Conservation (phyloP, 495 filamentous ascomycete genomes). For the Glarea lozoyensis region DNA sequence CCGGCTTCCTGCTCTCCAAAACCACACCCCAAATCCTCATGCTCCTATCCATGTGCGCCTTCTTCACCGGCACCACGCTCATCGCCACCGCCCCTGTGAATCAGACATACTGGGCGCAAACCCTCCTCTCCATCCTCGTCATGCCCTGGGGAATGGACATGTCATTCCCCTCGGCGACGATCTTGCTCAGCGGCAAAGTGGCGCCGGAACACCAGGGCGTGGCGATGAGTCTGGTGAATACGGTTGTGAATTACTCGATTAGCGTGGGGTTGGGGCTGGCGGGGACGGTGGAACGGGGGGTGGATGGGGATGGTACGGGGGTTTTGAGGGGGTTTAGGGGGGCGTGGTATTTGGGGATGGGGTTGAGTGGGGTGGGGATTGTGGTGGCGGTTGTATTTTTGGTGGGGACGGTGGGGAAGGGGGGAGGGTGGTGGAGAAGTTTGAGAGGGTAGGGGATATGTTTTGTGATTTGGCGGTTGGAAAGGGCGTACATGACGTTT, state of each 20-base stretch:
- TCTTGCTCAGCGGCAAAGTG: slow-evolving; percentile 49
- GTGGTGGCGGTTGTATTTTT: slow-evolving; percentile 14
- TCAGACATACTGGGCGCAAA: slow-evolving; percentile 51
- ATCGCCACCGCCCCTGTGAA: slow-evolving; percentile 35
- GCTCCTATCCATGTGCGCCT: slow-evolving; percentile 35
- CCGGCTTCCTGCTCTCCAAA: slow-evolving; percentile 33
- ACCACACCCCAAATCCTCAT: slow-evolving; percentile 39
- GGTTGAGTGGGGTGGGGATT: slow-evolving; percentile 37
- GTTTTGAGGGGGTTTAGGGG: slow-evolving; percentile 42
- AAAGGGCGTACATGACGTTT: too few relatives aligned
- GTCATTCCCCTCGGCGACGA: slow-evolving; percentile 44
- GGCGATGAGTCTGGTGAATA: slow-evolving; percentile 50
- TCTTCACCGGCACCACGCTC: slow-evolving; percentile 34
- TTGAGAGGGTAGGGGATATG: too few relatives aligned
- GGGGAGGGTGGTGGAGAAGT: too few relatives aligned
- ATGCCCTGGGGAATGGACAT: slow-evolving; percentile 54
- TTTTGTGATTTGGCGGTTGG: too few relatives aligned
- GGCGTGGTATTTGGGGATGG: slow-evolving; percentile 47
- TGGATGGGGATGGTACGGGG: slow-evolving; percentile 35
- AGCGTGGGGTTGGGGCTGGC: slow-evolving; percentile 54
- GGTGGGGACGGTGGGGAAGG: too few relatives aligned
- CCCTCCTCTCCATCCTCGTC: slow-evolving; percentile 46
- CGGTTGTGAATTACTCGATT: slow-evolving; percentile 58
- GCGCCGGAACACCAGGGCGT: slow-evolving; percentile 52
- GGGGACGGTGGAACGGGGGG: slow-evolving; percentile 47